These are phyloP conservation scores for Histomonas meleagridis DNA, from an alignment of 208 protist genomes.

Conservation along the genomic window DNA sequence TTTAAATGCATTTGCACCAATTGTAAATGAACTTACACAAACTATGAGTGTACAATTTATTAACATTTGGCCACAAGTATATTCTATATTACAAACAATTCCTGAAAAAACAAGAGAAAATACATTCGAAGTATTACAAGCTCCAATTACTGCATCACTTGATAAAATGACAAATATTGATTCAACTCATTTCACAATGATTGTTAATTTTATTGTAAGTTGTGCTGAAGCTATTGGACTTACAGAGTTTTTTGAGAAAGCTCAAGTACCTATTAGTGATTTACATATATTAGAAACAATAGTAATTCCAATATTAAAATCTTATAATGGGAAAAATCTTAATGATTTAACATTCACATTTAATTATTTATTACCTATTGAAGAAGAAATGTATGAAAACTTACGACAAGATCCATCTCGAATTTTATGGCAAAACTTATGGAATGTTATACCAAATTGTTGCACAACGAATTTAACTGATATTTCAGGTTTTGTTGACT, in stretches of 20 bases:
- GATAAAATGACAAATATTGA: not conserved
- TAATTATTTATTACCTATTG: not conserved
- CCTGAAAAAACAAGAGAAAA: not conserved
- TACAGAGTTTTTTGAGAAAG: not conserved
- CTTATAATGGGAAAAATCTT: not conserved
- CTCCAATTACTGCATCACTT: not conserved
- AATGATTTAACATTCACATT: not conserved
- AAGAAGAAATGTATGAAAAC: not conserved
- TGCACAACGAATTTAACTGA: not conserved
- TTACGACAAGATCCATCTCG: not conserved
- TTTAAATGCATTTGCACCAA: not conserved
- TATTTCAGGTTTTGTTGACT: not conserved
- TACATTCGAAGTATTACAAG: not conserved
- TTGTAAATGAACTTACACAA: not conserved
- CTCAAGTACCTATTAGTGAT: not conserved
- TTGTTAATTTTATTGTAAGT: not conserved
- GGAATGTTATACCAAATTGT: slow-evolving; percentile 21
- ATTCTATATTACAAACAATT: not conserved
- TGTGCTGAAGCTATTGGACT: not conserved
- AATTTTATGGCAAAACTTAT: not conserved
- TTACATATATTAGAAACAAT: not conserved
- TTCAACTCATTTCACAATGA: not conserved
- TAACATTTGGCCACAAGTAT: not conserved
- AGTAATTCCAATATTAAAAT: not conserved
- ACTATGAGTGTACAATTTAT: not conserved